Conservation (phyloP, 2,329 filamentous ascomycete species). For the Colletotrichum godetiae region DNA sequence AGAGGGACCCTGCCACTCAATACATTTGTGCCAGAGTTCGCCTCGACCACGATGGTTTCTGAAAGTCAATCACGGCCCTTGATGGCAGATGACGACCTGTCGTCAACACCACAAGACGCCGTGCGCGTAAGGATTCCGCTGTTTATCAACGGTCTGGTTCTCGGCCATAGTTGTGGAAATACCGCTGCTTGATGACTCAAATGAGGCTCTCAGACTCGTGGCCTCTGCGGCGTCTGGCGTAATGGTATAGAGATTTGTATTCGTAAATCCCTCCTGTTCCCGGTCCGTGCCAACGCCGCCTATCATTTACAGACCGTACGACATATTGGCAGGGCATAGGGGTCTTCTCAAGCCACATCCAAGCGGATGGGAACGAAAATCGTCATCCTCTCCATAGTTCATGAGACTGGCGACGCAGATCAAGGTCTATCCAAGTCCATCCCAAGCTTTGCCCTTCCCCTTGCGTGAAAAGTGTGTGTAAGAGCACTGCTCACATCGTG, state of each 20-base stretch:
- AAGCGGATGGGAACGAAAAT: conserved; percentile 15
- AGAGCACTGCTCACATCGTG: conserved; percentile 17
- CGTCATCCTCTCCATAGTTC: conserved; percentile 10
- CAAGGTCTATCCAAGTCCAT: conserved; percentile 8
- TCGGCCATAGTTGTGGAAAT: neutral
- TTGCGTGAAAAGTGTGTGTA: no score
- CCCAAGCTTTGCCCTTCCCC: neutral
- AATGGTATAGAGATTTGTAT: conserved; percentile 11
- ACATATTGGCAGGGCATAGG: conserved; percentile 25
- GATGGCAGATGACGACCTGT: conserved; percentile 26
- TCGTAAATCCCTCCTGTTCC: neutral
- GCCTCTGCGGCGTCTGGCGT: conserved; percentile 9
- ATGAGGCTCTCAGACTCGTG: conserved; percentile 12
- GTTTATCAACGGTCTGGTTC: neutral
- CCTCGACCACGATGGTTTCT: conserved; percentile 21
- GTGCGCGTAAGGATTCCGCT: conserved; percentile 3
- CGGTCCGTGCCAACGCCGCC: neutral
- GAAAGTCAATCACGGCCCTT: conserved; percentile 17
- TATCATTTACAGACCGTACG: neutral
- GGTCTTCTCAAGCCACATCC: conserved; percentile 32
- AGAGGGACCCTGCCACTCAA: conserved; percentile 17
- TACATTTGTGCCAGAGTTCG: neutral
- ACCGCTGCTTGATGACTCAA: conserved; percentile 9
- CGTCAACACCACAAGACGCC: neutral
- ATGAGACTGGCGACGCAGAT: neutral